Percentiles rank a stretch among this genome's conserved stretches.
Evolutionary conservation across 1,284 basidiomycete species (phyloP).

Genomic region (Apiotrichum veenhuisii): DNA sequence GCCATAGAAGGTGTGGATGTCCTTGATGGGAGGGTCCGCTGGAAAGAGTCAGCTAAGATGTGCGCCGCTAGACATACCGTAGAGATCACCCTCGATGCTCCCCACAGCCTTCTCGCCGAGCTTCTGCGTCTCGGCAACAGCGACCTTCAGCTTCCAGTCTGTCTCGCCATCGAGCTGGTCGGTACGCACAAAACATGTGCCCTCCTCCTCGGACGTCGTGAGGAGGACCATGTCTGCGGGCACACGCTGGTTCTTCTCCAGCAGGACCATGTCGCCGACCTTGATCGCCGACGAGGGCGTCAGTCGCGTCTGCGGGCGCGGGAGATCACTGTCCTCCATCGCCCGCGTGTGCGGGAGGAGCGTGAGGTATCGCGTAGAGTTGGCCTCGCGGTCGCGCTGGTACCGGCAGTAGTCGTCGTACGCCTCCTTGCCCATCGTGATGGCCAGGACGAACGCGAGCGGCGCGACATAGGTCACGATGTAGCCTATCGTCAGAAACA

Average conservation of each 20-base stretch:
- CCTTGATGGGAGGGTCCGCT: conserved; percentile 94
- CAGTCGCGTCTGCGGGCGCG: conserved; percentile 54
- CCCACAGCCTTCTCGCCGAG: conserved; percentile 67
- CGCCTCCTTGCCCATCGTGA: conserved; percentile 98
- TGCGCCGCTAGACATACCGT: conserved; percentile 55
- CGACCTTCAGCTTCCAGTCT: conserved; percentile 95
- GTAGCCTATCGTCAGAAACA: conserved; percentile 66
- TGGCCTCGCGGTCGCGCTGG: conserved; percentile 86
- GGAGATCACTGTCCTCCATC: conserved; percentile 17
- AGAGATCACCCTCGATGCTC: conserved; percentile 73
- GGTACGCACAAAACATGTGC: conserved; percentile 95
- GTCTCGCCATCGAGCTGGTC: conserved; percentile 99
- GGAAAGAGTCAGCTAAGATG: conserved; percentile 16
- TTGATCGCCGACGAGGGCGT: conserved; percentile 83
- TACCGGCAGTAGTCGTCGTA: conserved; percentile 96
- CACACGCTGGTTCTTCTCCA: conserved; percentile 97
- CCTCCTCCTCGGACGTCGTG: conserved; percentile 70
- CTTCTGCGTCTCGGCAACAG: conserved; percentile 77
- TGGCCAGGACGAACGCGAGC: conserved; percentile 85
- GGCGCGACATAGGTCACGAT: conserved; percentile 96
- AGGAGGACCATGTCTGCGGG: conserved; percentile 92
- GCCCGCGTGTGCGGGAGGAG: conserved; percentile 56
- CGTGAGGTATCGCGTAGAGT: conserved; percentile 84
- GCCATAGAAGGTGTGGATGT: conserved; percentile 93
- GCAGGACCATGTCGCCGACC: conserved; percentile 84